Base-by-base conservation (phyloP, 2,329 filamentous ascomycete species). In the Pseudopithomyces maydicus region DNA sequence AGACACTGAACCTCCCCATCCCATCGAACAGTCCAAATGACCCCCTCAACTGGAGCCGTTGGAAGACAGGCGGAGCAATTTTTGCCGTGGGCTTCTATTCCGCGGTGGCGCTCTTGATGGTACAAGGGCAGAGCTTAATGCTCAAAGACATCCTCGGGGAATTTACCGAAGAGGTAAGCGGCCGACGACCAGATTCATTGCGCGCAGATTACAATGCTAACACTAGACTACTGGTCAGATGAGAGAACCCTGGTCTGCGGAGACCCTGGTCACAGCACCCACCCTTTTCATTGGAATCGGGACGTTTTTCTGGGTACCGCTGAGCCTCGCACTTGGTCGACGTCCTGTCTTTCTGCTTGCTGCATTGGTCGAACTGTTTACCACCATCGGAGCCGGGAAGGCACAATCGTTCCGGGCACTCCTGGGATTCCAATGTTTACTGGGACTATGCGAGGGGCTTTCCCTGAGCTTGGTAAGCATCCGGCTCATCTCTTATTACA, bases 281-380 rank as follows among this genome's bases (percentile, higher is more conserved):
- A 71, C 69, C 0, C 49, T 78, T 3, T 73, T 68, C 51, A 71
- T 74, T 64, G 75, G 73, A 6, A 51, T 77, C 5, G 76, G 76
- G 1, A 69, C 69, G 26, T 64, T 78, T 17, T 39, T 77, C 5
- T 79, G 74, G 73, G 71, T 78, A 6, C 76, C 74, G 2, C 43
- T 78, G 3, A 73, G 74, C 3, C 60, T 77, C 8, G 74, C 73
- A 0, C 52, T 79, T 38, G 77, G 77, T 2, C 67, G 77, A 20
- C 67, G 77, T 10, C 77, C 75, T 0, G 71, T 74, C 0, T 69
- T 78, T 12, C 54, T 79, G 4, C 49, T 74, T 1, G 72, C 67
- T 17, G 57, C 73, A 0, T 11, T 68, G 1, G 41, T 75, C 20
- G 64, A 71, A 22, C 53, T 72, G 6, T 19, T 71, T 3, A 67